phyloP scores from a whole-genome alignment of 2,329 filamentous ascomycete genomes.

The Aspergillus fumigatus region DNA sequence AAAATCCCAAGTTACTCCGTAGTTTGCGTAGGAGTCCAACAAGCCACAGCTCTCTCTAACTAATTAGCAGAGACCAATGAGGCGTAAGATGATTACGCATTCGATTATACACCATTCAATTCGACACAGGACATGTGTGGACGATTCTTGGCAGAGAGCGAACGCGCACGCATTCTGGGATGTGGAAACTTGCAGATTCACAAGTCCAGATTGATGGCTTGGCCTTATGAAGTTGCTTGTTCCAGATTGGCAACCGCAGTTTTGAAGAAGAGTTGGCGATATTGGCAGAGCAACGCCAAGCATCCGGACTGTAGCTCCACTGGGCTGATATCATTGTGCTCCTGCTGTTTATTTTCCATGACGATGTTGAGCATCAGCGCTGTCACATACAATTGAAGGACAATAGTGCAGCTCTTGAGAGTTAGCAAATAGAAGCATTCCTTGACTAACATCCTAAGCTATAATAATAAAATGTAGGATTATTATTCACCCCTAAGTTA shows the following conservation, averaged over 20 bases:
- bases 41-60: not conserved
- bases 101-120: not conserved
- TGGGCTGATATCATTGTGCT: not conserved
- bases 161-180: too few relatives aligned
- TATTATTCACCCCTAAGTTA: not conserved
- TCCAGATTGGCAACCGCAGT: not conserved
- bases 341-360: too few relatives aligned
- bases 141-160: not conserved
- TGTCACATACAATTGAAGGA: not conserved
- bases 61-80: not conserved
- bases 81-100: not conserved
- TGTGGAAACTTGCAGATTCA: not conserved
- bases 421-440: not conserved
- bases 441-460: not conserved
- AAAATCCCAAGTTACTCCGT: not conserved
- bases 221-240: not conserved
- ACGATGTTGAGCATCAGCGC: not conserved
- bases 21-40: not conserved
- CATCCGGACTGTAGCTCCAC: not conserved
- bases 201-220: not conserved
- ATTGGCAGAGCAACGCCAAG: not conserved
- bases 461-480: not conserved
- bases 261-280: not conserved
- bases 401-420: not conserved
- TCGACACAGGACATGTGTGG: not conserved